Evolutionary conservation across 768 basidiomycete species (phyloP).

Genomic region (Podaxis rugospora): DNA sequence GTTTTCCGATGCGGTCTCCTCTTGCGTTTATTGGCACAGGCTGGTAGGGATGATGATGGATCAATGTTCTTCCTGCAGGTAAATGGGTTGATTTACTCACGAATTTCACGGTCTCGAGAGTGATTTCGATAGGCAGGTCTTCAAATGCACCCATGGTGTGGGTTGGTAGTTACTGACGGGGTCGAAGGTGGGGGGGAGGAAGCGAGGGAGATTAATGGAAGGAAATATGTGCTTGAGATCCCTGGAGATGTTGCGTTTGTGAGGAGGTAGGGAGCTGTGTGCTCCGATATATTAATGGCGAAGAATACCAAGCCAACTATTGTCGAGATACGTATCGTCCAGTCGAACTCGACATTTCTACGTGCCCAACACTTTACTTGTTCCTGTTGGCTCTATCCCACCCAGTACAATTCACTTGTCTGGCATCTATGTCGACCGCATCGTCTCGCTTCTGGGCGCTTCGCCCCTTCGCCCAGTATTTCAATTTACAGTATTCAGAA

Average conservation of each 20-base stretch:
- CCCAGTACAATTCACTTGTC: conserved; percentile 80
- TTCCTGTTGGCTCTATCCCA: conserved; percentile 76
- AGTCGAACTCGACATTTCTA: not conserved
- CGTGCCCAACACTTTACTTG: conserved; percentile 20
- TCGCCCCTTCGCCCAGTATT: conserved; percentile 68
- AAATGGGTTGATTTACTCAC: too few relatives aligned
- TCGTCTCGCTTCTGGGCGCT: conserved; percentile 88
- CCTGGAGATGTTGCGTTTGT: conserved; percentile 74
- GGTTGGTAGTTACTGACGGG: too few relatives aligned
- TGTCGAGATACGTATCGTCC: conserved; percentile 56
- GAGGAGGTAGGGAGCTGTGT: conserved; percentile 65
- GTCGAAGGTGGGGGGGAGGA: conserved; percentile 41
- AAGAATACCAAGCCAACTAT: conserved; percentile 87
- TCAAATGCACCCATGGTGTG: not conserved
- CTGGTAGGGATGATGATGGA: too few relatives aligned
- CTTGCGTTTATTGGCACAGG: not conserved
- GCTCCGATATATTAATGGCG: conserved; percentile 93
- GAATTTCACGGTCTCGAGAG: not conserved
- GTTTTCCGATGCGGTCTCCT: not conserved
- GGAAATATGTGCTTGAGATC: conserved; percentile 78
- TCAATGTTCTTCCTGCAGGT: too few relatives aligned
- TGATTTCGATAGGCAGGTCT: not conserved
- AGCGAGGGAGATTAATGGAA: conserved; percentile 67
- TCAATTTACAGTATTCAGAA: conserved; percentile 62
- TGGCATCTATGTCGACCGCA: conserved; percentile 85